Evolutionary conservation across 257 asterid genomes (phyloP).

Genomic region (Haberlea rhodopensis): DNA sequence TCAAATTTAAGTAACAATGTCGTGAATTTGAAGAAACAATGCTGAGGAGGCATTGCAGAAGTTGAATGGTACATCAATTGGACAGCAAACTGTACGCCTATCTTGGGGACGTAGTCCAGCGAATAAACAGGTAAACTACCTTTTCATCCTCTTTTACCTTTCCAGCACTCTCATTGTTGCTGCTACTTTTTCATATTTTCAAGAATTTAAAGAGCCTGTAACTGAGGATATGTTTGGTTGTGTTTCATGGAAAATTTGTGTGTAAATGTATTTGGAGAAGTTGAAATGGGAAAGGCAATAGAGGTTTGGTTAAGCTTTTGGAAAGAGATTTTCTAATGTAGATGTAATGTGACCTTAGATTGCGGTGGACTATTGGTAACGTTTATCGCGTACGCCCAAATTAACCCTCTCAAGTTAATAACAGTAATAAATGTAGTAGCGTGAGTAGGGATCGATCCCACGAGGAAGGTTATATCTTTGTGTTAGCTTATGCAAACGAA

Average conservation of each 20-base stretch:
- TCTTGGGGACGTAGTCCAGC: conserved; percentile 47
- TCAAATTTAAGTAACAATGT: background rate
- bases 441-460: no score
- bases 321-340: background rate
- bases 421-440: no score
- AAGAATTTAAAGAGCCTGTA: background rate
- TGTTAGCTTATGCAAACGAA: no score
- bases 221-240: background rate
- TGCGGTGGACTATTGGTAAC: no score
- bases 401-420: no score
- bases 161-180: background rate
- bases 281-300: background rate
- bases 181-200: background rate
- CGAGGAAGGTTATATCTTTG: no score
- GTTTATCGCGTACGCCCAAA: no score
- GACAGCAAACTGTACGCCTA: conserved; percentile 44
- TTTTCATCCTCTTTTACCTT: background rate
- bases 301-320: background rate
- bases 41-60: conserved; percentile 50
- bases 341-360: no score
- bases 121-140: conserved; percentile 33
- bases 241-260: background rate
- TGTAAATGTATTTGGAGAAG: background rate
- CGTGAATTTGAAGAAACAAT: conserved; percentile 25
- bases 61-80: conserved; percentile 39